Conservation (phyloP, 2,329 filamentous ascomycete species). For the Fusarium algeriense region DNA sequence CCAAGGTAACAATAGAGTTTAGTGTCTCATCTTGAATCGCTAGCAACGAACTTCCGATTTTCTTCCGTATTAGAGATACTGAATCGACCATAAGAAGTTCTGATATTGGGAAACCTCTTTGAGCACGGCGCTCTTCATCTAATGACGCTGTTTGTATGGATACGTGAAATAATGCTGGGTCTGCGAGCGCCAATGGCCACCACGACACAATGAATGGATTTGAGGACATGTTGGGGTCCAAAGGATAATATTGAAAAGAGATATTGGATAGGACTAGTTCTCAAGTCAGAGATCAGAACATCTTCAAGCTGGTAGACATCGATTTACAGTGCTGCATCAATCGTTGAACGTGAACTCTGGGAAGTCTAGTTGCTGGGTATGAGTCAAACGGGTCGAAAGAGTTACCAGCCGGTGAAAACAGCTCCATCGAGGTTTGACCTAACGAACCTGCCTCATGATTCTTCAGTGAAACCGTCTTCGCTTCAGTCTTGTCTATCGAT, state of each 20-base stretch:
- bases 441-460: not conserved
- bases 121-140: slow-evolving; percentile 65
- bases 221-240: slow-evolving; percentile 63
- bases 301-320: not conserved
- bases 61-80: slow-evolving; percentile 63
- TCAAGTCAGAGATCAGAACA: slow-evolving; percentile 27
- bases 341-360: slow-evolving; percentile 63
- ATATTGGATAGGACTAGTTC: slow-evolving; percentile 68
- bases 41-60: slow-evolving; percentile 59
- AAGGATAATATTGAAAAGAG: slow-evolving; percentile 70
- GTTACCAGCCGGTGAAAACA: slow-evolving; percentile 46
- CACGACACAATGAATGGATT: slow-evolving; percentile 71
- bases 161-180: slow-evolving; percentile 69
- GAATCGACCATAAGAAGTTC: slow-evolving; percentile 70
- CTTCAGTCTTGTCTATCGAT: not conserved
- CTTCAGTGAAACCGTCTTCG: not conserved
- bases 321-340: slow-evolving; percentile 67
- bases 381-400: slow-evolving; percentile 68
- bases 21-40: slow-evolving; percentile 67
- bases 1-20: slow-evolving; percentile 68
- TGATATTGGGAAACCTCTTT: slow-evolving; percentile 65
- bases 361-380: slow-evolving; percentile 65
- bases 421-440: slow-evolving; percentile 10
- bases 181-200: slow-evolving; percentile 69
- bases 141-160: slow-evolving; percentile 70